These are phyloP conservation scores for Neofusicoccum kwambonambiense DNA, from an alignment of 2,329 filamentous ascomycete genomes.

Conservation along the genomic window DNA sequence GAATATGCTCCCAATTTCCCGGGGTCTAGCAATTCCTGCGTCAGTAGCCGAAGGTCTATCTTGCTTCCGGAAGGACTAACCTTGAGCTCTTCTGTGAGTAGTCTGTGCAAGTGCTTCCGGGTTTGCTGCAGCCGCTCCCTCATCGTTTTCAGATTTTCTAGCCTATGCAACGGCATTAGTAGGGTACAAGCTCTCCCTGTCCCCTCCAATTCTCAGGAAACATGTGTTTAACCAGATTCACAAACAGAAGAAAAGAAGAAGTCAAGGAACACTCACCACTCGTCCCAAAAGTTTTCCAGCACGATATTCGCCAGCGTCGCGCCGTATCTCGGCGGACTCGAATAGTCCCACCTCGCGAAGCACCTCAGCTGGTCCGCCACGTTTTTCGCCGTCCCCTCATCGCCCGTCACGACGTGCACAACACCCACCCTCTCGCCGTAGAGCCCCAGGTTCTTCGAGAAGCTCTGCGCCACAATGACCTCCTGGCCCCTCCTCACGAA, in stretches of 20 bases:
- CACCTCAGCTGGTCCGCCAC: constrained; percentile 30
- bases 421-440: constrained; percentile 39
- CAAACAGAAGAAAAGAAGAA: background rate
- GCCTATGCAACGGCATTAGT: background rate
- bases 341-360: constrained; percentile 31
- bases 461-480: constrained; percentile 37
- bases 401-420: constrained; percentile 27
- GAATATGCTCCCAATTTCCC: constrained; percentile 24
- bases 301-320: constrained; percentile 27
- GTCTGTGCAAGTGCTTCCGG: constrained; percentile 18
- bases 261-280: constrained; percentile 18
- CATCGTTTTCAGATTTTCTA: constrained; percentile 21
- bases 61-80: background rate
- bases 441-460: constrained; percentile 42
- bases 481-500: constrained; percentile 30
- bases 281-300: constrained; percentile 19
- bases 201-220: too few species aligned
- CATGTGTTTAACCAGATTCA: background rate
- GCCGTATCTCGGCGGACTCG: constrained; percentile 30
- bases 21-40: constrained; percentile 19
- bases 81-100: constrained; percentile 21
- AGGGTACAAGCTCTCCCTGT: too few species aligned
- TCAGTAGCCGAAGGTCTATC: background rate
- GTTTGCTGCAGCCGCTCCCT: constrained; percentile 21
- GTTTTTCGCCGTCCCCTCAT: constrained; percentile 21